Percentiles rank a stretch among this genome's conserved stretches.
These are phyloP conservation scores for Biscogniauxia marginata DNA, from an alignment of 2,329 filamentous ascomycete genomes.

Conservation along the genomic window DNA sequence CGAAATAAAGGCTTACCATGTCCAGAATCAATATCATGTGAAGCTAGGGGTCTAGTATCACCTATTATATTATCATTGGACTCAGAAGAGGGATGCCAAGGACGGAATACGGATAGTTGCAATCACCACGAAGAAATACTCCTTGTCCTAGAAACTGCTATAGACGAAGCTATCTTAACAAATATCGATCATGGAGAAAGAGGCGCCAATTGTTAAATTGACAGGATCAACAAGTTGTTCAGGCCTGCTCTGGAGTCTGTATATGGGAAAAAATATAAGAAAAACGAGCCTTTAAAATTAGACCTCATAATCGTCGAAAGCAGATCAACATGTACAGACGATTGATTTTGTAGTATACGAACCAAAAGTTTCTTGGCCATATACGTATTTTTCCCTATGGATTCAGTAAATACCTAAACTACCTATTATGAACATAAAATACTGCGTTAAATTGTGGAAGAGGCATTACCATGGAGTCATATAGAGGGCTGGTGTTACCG, in stretches of 20 bases:
- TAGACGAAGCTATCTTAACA: no score
- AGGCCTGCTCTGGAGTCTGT: neutral
- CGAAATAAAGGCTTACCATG: no score
- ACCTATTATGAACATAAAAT: no score
- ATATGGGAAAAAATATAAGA: neutral
- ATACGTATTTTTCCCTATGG: no score
- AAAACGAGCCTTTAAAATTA: neutral
- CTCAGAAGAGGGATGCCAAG: neutral
- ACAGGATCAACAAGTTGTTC: neutral
- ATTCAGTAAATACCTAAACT: no score
- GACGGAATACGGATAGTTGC: neutral
- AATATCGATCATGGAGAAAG: neutral
- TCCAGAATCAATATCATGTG: neutral
- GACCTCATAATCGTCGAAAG: neutral
- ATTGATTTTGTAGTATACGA: no score
- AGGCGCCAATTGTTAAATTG: neutral
- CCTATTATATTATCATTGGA: neutral
- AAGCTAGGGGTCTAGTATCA: conserved; percentile 1
- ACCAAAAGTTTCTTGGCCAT: no score
- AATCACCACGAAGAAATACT: neutral
- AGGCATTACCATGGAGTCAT: no score
- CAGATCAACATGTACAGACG: neutral
- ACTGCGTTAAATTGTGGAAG: no score
- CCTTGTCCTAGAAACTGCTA: no score
- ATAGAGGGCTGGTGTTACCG: no score